A percentile compares a stretch with the other conserved stretches of the same genome.
Conservation (phyloP, 129 eudicot species). For the Apium graveolens region DNA sequence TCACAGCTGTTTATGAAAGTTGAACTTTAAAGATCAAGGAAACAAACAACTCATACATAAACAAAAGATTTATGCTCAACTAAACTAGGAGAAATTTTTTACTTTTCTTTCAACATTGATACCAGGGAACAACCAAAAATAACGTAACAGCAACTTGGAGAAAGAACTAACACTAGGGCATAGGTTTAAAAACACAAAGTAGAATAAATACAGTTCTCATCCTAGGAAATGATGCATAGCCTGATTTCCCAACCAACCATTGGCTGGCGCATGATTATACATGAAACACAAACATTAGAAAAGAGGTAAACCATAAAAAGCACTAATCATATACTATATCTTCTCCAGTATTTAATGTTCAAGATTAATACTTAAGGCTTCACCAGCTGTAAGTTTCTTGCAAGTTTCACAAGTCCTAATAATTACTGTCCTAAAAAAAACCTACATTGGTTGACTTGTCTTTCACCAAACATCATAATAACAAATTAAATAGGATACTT, state of each 20-base stretch:
- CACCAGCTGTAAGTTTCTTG: background rate
- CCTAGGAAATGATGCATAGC: background rate
- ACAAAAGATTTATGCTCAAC: background rate
- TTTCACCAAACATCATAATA: background rate
- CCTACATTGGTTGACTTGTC: background rate
- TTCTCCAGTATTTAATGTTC: background rate
- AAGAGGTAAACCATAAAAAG: background rate
- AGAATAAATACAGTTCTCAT: background rate
- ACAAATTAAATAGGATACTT: too few species aligned
- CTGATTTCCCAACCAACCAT: background rate
- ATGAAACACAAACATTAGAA: background rate
- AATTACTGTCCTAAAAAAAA: background rate
- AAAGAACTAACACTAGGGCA: background rate
- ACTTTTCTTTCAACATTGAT: background rate
- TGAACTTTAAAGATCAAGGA: background rate
- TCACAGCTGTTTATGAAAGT: background rate
- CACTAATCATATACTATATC: background rate
- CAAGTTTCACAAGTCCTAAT: background rate
- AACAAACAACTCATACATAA: background rate
- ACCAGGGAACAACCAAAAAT: background rate
- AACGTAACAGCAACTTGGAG: background rate
- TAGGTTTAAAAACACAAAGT: background rate
- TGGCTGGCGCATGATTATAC: too few species aligned
- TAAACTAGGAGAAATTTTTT: background rate
- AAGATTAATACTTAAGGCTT: background rate